Conservation (phyloP, 2,329 filamentous ascomycete genomes). For the Ceratocystis smalleyi region DNA sequence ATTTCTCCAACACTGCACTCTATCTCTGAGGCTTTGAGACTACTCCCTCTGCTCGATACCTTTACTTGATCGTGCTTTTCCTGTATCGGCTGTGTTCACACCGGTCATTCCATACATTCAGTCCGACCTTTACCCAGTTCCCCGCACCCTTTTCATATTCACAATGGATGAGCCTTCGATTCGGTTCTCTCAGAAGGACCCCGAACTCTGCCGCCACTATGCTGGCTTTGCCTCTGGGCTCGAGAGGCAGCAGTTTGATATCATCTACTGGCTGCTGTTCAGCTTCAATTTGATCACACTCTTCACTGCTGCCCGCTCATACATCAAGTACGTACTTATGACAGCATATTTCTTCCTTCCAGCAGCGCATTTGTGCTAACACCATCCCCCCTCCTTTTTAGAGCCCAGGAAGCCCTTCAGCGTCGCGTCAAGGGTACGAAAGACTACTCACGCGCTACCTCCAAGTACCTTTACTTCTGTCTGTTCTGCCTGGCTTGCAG, state of each 20-base stretch:
- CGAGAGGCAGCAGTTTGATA: constrained; percentile 29
- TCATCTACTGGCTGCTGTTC: constrained; percentile 34
- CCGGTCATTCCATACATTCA: neutral
- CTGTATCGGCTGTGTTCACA: too few relatives aligned
- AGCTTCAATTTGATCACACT: constrained; percentile 30
- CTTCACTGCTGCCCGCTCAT: constrained; percentile 30
- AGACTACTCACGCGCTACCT: constrained; percentile 25
- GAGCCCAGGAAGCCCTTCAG: constrained; percentile 27
- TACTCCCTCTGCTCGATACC: neutral
- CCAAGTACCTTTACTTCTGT: constrained; percentile 31
- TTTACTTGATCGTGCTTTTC: too few relatives aligned
- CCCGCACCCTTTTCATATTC: neutral
- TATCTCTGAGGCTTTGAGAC: neutral
- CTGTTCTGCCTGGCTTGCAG: constrained; percentile 31
- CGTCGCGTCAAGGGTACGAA: constrained; percentile 23
- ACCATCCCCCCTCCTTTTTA: constrained; percentile 16
- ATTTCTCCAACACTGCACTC: neutral
- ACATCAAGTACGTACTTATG: constrained; percentile 25
- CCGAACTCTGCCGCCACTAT: constrained; percentile 26
- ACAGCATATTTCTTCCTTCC: neutral
- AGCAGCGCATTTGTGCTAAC: neutral
- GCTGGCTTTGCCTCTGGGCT: constrained; percentile 32
- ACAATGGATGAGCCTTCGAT: constrained; percentile 3
- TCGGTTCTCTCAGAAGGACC: constrained; percentile 19
- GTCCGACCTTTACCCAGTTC: neutral